phyloP scores from a whole-genome alignment of 1,284 basidiomycete species.

The Amylostereum chailletii region DNA sequence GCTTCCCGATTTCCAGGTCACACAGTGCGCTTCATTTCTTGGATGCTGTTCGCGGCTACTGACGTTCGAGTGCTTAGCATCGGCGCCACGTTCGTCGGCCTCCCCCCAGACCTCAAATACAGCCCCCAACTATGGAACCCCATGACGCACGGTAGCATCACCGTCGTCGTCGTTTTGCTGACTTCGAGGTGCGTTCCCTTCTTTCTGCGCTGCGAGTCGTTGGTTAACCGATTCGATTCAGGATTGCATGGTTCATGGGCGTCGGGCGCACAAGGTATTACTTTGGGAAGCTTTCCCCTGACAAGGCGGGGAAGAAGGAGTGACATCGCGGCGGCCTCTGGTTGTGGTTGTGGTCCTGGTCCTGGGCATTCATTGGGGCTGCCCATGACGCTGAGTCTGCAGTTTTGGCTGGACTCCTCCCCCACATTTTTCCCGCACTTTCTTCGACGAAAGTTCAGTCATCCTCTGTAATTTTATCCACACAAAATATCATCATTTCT shows the following conservation, averaged over 20 bases:
- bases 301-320: background rate
- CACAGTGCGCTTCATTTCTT: conserved; percentile 39
- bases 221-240: conserved; percentile 14
- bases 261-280: conserved; percentile 53
- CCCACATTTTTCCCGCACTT: too few relatives aligned
- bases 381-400: too few relatives aligned
- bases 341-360: too few relatives aligned
- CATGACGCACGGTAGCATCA: conserved; percentile 71
- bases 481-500: too few relatives aligned
- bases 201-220: background rate
- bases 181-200: conserved; percentile 36
- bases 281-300: conserved; percentile 27
- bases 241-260: conserved; percentile 59
- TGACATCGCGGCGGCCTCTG: too few relatives aligned
- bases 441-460: too few relatives aligned
- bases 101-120: conserved; percentile 50
- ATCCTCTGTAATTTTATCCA: too few relatives aligned
- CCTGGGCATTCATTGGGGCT: too few relatives aligned
- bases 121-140: conserved; percentile 50
- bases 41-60: background rate
- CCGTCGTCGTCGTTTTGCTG: conserved; percentile 48
- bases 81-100: conserved; percentile 41
- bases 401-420: too few relatives aligned
- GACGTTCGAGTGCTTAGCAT: conserved; percentile 33
- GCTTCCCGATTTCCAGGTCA: conserved; percentile 23